Evolutionary conservation across 2,329 filamentous ascomycete species (phyloP), one percentile per base, ranked within the genome.

Genomic region (Drechslera avenae): DNA sequence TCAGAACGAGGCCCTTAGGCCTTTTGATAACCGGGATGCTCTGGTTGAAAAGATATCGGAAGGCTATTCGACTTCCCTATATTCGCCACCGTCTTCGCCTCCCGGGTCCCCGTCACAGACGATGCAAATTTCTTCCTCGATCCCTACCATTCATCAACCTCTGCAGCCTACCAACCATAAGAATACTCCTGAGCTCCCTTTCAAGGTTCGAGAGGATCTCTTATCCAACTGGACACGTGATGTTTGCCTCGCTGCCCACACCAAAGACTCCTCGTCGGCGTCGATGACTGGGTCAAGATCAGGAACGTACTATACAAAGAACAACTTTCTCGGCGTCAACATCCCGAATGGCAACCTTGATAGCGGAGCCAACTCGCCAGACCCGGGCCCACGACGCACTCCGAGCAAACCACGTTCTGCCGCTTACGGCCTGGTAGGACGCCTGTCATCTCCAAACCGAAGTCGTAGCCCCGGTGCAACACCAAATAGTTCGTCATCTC

Each of bases 201-300:
- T 77, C 13, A 80, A 78, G 21, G 83, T 91, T 60, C 85, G 82
- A 58, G 89, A 94, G 55, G 83, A 90, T 59, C 89, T 97, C 83
- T 76, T 91, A 50, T 79, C 83, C 16, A 84, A 89, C 39, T 97
- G 93, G 93, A 88, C 85, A 32, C 86, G 86, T 66, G 91, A 96
- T 17, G 75, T 79, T 12, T 89, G 88, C 26, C 77, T 94, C 44
- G 83, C 86, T 9, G 80, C 83, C 31, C 81, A 90, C 40, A 85
- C 88, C 52, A 84, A 79, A 51, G 79, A 89, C 47, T 86, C 86
- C 62, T 89, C 87, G 62, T 84, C 89, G 0, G 83, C 84, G 10
- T 96, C 91, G 3, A 76, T 95, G 46, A 89, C 80, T 46, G 91
- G 90, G 17, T 95, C 91, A 2, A 85, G 84, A 56, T 81, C 83